Evolutionary conservation across 306 rosid species (phyloP).

Genomic region (Vigna unguiculata): DNA sequence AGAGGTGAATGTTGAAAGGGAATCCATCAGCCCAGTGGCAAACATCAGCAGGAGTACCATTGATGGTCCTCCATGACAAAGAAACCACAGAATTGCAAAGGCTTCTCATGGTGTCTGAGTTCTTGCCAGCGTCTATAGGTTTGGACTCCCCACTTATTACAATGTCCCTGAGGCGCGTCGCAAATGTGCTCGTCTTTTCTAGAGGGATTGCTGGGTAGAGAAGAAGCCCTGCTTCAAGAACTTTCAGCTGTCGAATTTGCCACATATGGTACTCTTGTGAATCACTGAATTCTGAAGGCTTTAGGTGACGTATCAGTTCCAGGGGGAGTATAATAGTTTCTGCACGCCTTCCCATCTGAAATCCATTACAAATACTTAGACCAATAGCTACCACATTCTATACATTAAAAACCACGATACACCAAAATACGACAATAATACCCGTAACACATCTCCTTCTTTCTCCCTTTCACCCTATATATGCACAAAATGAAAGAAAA

Average conservation of each 20-base stretch:
- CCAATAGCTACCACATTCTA: not conserved
- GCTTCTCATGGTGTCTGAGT: constrained; percentile 85
- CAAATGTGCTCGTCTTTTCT: constrained; percentile 67
- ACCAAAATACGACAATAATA: not conserved
- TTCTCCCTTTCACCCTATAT: not conserved
- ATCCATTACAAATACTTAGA: constrained; percentile 8
- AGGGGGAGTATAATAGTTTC: constrained; percentile 87
- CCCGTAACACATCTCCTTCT: not conserved
- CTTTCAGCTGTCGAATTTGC: constrained; percentile 85
- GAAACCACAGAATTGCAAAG: constrained; percentile 84
- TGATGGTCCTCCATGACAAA: constrained; percentile 70
- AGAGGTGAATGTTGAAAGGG: constrained; percentile 81
- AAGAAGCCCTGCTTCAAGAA: constrained; percentile 85
- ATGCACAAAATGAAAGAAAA: not conserved
- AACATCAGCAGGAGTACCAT: constrained; percentile 75
- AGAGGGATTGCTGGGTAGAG: constrained; percentile 71
- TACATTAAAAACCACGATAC: not conserved
- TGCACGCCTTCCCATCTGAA: constrained; percentile 83
- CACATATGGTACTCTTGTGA: constrained; percentile 79
- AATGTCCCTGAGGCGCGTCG: constrained; percentile 69
- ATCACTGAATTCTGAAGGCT: constrained; percentile 88
- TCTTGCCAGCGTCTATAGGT: constrained; percentile 75
- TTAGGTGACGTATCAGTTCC: constrained; percentile 81
- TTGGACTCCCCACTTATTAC: constrained; percentile 52
- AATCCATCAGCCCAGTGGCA: constrained; percentile 97